Conservation (phyloP, 768 basidiomycete genomes). For the Arthromyces matolae region DNA sequence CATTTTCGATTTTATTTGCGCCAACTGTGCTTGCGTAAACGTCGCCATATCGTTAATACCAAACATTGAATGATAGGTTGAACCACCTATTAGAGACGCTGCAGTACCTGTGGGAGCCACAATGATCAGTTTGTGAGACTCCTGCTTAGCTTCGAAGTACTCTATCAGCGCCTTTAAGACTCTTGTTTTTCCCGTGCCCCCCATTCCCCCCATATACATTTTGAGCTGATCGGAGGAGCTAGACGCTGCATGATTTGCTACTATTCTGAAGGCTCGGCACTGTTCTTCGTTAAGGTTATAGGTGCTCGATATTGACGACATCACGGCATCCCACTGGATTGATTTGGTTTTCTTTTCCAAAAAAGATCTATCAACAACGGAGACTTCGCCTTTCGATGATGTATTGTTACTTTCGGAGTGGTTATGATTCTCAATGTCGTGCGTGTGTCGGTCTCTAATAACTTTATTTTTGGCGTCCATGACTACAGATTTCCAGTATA, state of each 20-base stretch:
- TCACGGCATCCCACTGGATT: too few species aligned
- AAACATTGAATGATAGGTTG: slow-evolving; percentile 18
- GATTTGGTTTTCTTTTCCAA: too few species aligned
- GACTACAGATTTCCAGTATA: too few species aligned
- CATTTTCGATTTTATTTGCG: too few species aligned
- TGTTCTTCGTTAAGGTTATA: slow-evolving; percentile 9
- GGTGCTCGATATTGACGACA: not conserved
- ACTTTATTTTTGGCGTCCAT: too few species aligned
- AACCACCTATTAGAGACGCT: slow-evolving; percentile 18
- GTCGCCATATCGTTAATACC: slow-evolving; percentile 17
- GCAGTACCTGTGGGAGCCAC: slow-evolving; percentile 21
- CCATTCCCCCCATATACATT: slow-evolving; percentile 19
- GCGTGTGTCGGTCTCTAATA: too few species aligned
- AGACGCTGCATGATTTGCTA: slow-evolving; percentile 16
- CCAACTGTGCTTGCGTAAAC: too few species aligned
- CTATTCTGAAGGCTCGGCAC: slow-evolving; percentile 13
- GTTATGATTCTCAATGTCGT: too few species aligned
- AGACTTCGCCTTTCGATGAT: too few species aligned
- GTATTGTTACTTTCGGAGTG: too few species aligned
- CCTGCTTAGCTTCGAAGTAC: slow-evolving; percentile 8
- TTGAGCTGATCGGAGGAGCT: not conserved
- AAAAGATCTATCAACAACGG: too few species aligned
- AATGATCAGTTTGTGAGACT: slow-evolving; percentile 4
- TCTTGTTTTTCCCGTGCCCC: slow-evolving; percentile 18
- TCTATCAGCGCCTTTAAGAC: slow-evolving; percentile 15